Base-by-base conservation (phyloP, 352 stramenopile species). In the Aphanomyces astaci region DNA sequence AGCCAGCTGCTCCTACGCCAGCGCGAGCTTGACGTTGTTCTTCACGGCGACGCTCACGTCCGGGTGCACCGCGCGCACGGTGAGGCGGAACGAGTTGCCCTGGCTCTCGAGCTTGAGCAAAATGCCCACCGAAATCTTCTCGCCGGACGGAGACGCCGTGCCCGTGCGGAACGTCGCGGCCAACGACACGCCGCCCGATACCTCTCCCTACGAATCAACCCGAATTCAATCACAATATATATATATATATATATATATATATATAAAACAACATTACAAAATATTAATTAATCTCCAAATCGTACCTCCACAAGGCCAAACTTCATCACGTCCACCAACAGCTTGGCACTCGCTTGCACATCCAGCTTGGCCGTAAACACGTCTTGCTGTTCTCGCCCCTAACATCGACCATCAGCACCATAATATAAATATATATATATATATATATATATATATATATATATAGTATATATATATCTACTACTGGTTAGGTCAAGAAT, bases 71-170 rank as follows among this genome's bases (percentile, higher is more conserved):
- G 94, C 95, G 55, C 92, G 82, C 59, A 97, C 95, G 1, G 92
- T 97, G 51, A 98, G 79, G 48, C 91, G 81, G 72, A 95, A 96
- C 25, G 82, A 73, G 40, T 88, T 92, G 46, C 73, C 80, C 71
- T 87, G 75, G 32, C 77, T 88, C 81, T 98, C 92, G 25, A 98
- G 76, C 45, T 91, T 83, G 32, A 96, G 82, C 39, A 98, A 78
- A 72, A 89, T 96, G 19, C 94, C 94, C 57, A 98, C 90, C 56
- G 94, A 96, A 48, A 98, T 85, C 72, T 97, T 97, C 64, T 97
- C 95, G 5, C 93, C 93, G 60, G 86, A 96, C 24, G 82, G 78
- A 46, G 88, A 84, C 60, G 89, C 82, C 1, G 93, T 83, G 39
- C 88, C 93, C 25, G 92, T 98, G 67, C 90, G 84, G 66, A 97